phyloP scores from a whole-genome alignment of 768 basidiomycete species.

The Scleroderma citrinum region DNA sequence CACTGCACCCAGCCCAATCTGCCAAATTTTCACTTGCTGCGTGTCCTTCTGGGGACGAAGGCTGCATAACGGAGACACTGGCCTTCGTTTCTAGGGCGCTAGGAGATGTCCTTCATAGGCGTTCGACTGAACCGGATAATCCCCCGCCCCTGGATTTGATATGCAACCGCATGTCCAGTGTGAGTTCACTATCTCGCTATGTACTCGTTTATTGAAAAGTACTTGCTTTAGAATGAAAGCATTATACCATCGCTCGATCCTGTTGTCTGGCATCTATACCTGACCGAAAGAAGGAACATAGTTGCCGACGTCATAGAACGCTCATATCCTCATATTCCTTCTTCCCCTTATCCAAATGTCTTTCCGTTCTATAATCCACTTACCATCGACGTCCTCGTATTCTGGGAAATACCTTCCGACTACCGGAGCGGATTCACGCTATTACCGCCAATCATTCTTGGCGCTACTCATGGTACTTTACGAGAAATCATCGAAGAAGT shows the following conservation, averaged over 20 bases:
- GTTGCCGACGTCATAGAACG: conserved; percentile 30
- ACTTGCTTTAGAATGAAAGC: conserved; percentile 6
- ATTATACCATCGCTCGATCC: conserved; percentile 16
- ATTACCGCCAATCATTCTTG: conserved; percentile 54
- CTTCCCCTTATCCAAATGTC: conserved; percentile 42
- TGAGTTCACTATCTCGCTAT: conserved; percentile 20
- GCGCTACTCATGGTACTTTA: conserved; percentile 64
- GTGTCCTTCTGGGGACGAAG: conserved; percentile 31
- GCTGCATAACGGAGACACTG: conserved; percentile 36
- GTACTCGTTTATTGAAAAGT: conserved; percentile 1
- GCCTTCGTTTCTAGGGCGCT: conserved; percentile 51
- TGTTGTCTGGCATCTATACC: conserved; percentile 39
- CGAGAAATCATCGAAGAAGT: conserved; percentile 53
- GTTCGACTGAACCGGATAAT: conserved; percentile 28
- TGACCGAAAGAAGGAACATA: conserved; percentile 43
- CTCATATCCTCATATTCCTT: conserved; percentile 54
- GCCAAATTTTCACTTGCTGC: conserved; percentile 40
- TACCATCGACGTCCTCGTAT: conserved; percentile 65
- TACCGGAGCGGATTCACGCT: conserved; percentile 56
- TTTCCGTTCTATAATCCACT: conserved; percentile 80
- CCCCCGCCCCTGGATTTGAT: conserved; percentile 54
- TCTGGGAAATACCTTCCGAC: conserved; percentile 66
- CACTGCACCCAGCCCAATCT: conserved; percentile 44
- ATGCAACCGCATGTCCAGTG: conserved; percentile 43
- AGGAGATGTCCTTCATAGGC: conserved; percentile 44